Evolutionary conservation across 208 protist species (phyloP), one percentile per base, ranked within the genome.

Genomic region (Kentomonas sorsogonicus): DNA sequence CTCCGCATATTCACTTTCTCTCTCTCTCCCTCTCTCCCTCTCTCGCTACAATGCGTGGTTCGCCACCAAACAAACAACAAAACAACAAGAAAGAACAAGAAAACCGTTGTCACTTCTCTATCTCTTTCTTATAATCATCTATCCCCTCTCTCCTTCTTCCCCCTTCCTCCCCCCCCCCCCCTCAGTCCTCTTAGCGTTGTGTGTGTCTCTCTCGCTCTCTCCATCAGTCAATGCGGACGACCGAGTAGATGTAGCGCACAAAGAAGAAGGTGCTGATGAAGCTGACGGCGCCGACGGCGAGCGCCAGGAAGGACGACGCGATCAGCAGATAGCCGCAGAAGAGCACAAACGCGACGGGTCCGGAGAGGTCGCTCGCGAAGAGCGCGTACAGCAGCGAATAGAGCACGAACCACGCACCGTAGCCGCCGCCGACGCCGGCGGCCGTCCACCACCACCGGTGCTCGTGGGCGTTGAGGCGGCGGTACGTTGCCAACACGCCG

Each of bases 361-460:
- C 65, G 29, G 65, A 60, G 5, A 97, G 79, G 1, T 77, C 20
- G 6, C 95, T 75, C n/a, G 66, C 56, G 29, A 60, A 74, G 48
- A 77, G 57, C 60, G 87, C 97, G 63, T 96, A 97, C 30, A 87
- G 89, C 30, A 96, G 43, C 38, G 71, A 74, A 75, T 97, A 97
- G 1, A 96, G 46, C 58, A 97, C 96, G 34, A 98, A 54, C 74
- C 95, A 98, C 23, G 91, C 15, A 3, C 86, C 83, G 13, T 86
- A 91, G 0, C 68, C 67, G n/a, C 74, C 89, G 2, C 78, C 74
- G 0, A 82, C 89, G 22, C 94, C 62, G 74, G 96, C 97, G 4
- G 84, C 81, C 46, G 86, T 77, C 96, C 96, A 98, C 96, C 95
- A 98, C 96, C 96, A 98, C 54, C 89, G 82, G 68, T 98, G 97